A percentile compares a stretch with the other conserved stretches of the same genome.
Conservation (phyloP, 1,139 yeast species). For the Scheffersomyces parashehatae region DNA sequence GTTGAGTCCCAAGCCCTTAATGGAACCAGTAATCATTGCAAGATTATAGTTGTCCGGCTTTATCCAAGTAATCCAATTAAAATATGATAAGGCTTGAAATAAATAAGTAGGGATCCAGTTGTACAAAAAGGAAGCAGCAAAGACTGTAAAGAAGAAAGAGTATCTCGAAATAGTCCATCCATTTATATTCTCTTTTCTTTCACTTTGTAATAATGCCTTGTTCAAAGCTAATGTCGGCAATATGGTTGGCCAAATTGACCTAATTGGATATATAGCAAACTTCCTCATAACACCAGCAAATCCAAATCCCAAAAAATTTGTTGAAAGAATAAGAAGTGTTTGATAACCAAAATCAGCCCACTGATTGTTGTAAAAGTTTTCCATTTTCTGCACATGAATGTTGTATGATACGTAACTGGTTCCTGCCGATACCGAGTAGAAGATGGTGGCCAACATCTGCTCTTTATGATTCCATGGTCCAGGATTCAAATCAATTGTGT, state of each 20-base stretch:
- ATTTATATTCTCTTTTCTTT: constrained; percentile 37
- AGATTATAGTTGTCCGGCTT: constrained; percentile 53
- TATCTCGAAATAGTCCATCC: constrained; percentile 56
- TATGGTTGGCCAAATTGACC: constrained; percentile 58
- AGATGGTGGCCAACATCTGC: constrained; percentile 60
- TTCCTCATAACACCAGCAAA: constrained; percentile 62
- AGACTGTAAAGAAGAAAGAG: constrained; percentile 43
- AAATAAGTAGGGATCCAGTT: constrained; percentile 60
- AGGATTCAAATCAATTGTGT: constrained; percentile 46
- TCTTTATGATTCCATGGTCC: constrained; percentile 71
- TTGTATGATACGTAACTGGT: constrained; percentile 45
- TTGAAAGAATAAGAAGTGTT: constrained; percentile 48
- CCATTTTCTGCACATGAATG: constrained; percentile 44
- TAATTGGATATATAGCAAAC: constrained; percentile 55
- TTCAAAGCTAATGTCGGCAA: constrained; percentile 58
- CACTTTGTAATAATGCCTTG: constrained; percentile 50
- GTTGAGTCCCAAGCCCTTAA: constrained; percentile 52
- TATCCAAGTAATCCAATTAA: constrained; percentile 70
- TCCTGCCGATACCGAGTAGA: constrained; percentile 43
- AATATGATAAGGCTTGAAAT: constrained; percentile 49
- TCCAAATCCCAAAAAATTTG: constrained; percentile 64
- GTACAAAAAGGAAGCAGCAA: constrained; percentile 43
- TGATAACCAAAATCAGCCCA: constrained; percentile 47
- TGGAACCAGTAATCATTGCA: constrained; percentile 55
- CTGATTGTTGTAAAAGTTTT: constrained; percentile 35